Base-by-base conservation (phyloP, 2,329 filamentous ascomycete genomes). In the Saccharata proteae region DNA sequence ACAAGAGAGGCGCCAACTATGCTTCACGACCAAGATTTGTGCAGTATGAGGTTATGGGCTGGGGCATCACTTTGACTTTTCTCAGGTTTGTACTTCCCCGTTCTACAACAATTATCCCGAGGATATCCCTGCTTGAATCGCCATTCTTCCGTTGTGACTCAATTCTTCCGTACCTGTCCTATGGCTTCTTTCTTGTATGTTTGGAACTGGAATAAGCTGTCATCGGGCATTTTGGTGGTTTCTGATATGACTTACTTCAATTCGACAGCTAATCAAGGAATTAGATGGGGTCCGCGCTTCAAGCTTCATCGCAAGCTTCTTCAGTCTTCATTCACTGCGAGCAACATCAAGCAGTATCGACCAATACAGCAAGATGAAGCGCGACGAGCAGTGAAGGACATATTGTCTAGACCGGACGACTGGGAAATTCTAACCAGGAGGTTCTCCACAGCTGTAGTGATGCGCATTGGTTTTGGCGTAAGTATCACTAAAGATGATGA, bases 41-140 rank as follows among this genome's bases (percentile, higher is more conserved):
- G 22, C 28, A 40, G 7, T 38, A 32, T 29, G 35, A 43, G 19
- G 32, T 37, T 27, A 62, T 63, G 58, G 61, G 61, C 14, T 67
- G 62, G 62, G 48, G 52, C 13, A 54, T 56, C 23, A 65, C 63
- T 1, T 45, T 66, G 16, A 62, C 61, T 7, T 66, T 65, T 36
- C 44, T 64, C 1, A 51, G 46, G 34, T 61, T 14, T 12, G 6
- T 11, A 17, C 15, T n/a, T 10, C 12, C 11, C 1, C 13, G 16
- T 16, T 16, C 12, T 6, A 12, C 13, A 4, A 7, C 15, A 18
- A 16, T 22, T 15, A 54, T 55, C 21, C 63, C 61, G 1, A 43
- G 64, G 16, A 61, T 59, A 9, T 66, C 65, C 38, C 44, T 65
- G 1, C 52, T 45, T 21, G 37, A 62, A 19, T 12, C 12, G n/a